phyloP scores from a whole-genome alignment of 768 basidiomycete species.

The Boletus eberwhitei region DNA sequence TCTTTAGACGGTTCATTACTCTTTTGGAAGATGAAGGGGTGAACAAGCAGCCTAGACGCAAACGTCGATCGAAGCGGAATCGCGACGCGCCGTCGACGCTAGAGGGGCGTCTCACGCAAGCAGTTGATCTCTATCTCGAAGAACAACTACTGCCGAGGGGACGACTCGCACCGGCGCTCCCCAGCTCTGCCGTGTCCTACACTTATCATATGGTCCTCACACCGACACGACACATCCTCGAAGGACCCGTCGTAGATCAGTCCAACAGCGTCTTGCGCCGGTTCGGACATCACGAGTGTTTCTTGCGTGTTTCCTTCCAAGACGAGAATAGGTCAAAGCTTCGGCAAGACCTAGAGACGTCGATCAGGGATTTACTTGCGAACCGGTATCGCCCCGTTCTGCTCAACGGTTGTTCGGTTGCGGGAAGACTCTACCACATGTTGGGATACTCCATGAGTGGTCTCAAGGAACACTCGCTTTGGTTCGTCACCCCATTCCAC shows the following conservation, averaged over 20 bases:
- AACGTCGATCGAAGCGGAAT: not conserved
- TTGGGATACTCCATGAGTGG: constrained; percentile 55
- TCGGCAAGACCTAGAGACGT: constrained; percentile 30
- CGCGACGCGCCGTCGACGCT: constrained; percentile 4
- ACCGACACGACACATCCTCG: constrained; percentile 36
- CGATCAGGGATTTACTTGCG: constrained; percentile 32
- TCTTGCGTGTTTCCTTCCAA: constrained; percentile 47
- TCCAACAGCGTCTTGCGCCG: constrained; percentile 38
- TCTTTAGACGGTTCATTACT: constrained; percentile 21
- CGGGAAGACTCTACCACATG: constrained; percentile 44
- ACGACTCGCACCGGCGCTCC: constrained; percentile 21
- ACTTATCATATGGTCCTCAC: constrained; percentile 40
- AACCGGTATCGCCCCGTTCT: constrained; percentile 36
- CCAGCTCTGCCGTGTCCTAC: constrained; percentile 24
- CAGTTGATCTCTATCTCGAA: constrained; percentile 16
- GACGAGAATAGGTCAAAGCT: constrained; percentile 43
- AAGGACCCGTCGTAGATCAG: constrained; percentile 39
- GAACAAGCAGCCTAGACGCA: not conserved
- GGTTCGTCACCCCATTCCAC: constrained; percentile 45
- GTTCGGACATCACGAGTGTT: constrained; percentile 38
- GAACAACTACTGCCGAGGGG: constrained; percentile 26
- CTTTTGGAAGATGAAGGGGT: constrained; percentile 17
- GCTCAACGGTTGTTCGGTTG: constrained; percentile 35
- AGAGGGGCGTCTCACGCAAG: constrained; percentile 15
- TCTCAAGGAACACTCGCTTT: constrained; percentile 45